A percentile compares a stretch with the other conserved stretches of the same genome.
phyloP scores from a whole-genome alignment of 2,329 filamentous ascomycete genomes.

The Sarocladium strictum region DNA sequence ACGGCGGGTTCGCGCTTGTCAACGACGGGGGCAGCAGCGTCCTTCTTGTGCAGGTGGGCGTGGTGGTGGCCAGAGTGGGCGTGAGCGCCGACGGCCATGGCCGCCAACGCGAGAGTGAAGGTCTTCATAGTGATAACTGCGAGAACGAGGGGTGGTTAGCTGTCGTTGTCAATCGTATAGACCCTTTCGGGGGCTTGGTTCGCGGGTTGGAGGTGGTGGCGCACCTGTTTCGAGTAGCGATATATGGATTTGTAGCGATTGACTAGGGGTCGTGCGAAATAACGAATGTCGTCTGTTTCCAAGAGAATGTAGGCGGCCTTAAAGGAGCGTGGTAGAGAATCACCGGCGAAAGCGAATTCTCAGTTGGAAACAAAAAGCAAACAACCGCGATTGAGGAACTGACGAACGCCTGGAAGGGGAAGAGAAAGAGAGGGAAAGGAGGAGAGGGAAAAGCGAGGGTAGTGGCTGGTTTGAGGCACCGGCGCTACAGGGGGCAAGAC shows the following conservation, averaged over 20 bases:
- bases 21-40: conserved; percentile 34
- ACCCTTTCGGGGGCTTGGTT: not conserved
- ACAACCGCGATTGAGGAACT: conserved; percentile 24
- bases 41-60: conserved; percentile 53
- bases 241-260: not conserved
- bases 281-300: conserved; percentile 17
- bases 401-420: conserved; percentile 18
- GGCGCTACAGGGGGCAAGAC: not conserved
- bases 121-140: conserved; percentile 11
- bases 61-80: conserved; percentile 59
- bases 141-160: not conserved
- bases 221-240: conserved; percentile 5
- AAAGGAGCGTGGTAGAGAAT: conserved; percentile 54
- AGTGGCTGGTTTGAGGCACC: not conserved
- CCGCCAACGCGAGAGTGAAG: conserved; percentile 37
- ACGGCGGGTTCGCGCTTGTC: conserved; percentile 40
- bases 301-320: conserved; percentile 24
- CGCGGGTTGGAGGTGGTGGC: not conserved
- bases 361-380: conserved; percentile 44
- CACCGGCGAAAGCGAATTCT: conserved; percentile 29
- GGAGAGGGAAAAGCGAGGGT: not conserved
- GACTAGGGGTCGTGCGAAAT: conserved; percentile 13
- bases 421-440: conserved; percentile 8
- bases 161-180: not conserved
- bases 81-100: conserved; percentile 45